These are phyloP conservation scores for Phaeotremella fagi DNA, from an alignment of 768 basidiomycete genomes.

Conservation along the genomic window DNA sequence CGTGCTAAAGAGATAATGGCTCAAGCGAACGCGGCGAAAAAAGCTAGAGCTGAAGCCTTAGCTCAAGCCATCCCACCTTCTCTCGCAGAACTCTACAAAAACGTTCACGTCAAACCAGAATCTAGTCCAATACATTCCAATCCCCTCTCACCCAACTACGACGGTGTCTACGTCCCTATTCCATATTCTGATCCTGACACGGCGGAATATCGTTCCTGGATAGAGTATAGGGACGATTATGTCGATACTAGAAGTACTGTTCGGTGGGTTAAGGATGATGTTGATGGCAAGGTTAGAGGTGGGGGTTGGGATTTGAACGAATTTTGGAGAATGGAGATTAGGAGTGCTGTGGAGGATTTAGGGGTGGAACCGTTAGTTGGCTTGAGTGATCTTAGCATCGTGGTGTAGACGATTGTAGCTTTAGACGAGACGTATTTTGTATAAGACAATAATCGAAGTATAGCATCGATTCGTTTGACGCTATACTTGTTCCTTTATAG, in stretches of 20 bases:
- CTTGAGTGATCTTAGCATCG: too few relatives aligned
- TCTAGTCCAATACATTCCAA: slow-evolving; percentile 7
- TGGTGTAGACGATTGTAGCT: too few relatives aligned
- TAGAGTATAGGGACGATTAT: slow-evolving; percentile 17
- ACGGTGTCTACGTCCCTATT: slow-evolving; percentile 41
- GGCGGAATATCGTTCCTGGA: slow-evolving; percentile 11
- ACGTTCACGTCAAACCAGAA: neutral
- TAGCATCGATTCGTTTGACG: too few relatives aligned
- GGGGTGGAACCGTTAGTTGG: slow-evolving; percentile 28
- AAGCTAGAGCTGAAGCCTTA: slow-evolving; percentile 18
- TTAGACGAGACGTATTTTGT: too few relatives aligned
- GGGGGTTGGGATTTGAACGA: slow-evolving; percentile 38
- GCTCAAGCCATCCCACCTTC: slow-evolving; percentile 21
- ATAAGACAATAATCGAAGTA: too few relatives aligned
- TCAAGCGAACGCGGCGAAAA: slow-evolving; percentile 15
- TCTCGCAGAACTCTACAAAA: slow-evolving; percentile 3
- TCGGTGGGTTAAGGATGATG: slow-evolving; percentile 25
- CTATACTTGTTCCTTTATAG: too few relatives aligned
- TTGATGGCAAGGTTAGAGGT: slow-evolving; percentile 26
- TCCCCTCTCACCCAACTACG: slow-evolving; percentile 30
- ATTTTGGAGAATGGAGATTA: slow-evolving; percentile 43
- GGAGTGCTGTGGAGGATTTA: slow-evolving; percentile 33
- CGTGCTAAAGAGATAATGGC: slow-evolving; percentile 18
- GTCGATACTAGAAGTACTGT: slow-evolving; percentile 33
- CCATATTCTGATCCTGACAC: slow-evolving; percentile 33